phyloP scores from a whole-genome alignment of 179 eudicot genomes.

The Drosera spatulata region DNA sequence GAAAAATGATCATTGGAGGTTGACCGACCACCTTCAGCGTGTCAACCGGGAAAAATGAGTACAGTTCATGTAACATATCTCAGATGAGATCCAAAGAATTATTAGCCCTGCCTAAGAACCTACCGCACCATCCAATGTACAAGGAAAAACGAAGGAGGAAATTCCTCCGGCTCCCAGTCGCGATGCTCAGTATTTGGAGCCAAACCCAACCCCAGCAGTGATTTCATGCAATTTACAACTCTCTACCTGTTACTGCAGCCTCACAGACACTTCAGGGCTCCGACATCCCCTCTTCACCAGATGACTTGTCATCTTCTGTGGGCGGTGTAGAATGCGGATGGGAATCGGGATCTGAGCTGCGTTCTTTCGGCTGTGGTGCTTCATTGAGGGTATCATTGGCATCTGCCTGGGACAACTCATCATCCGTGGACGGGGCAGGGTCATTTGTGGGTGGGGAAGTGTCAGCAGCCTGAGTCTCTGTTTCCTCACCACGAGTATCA shows the following conservation, averaged over 20 bases:
- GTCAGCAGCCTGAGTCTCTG: constrained; percentile 13
- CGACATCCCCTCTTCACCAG: not conserved
- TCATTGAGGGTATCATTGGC: not conserved
- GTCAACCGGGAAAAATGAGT: not conserved
- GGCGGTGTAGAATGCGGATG: not conserved
- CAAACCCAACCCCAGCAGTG: not conserved
- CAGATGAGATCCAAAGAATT: constrained; percentile 15
- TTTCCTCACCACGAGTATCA: constrained; percentile 23
- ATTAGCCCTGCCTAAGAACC: constrained; percentile 14
- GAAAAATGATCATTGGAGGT: no score
- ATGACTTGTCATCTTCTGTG: constrained; percentile 1
- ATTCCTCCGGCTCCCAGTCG: constrained; percentile 2
- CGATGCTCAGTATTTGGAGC: not conserved
- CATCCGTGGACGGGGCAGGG: constrained; percentile 18
- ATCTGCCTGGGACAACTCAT: constrained; percentile 1
- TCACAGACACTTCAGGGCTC: not conserved
- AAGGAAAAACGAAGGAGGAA: constrained; percentile 2
- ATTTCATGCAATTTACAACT: not conserved
- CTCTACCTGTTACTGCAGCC: not conserved
- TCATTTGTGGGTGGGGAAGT: constrained; percentile 10
- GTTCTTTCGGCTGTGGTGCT: not conserved
- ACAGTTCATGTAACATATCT: not conserved
- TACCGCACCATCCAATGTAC: constrained; percentile 14
- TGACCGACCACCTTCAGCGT: no score
- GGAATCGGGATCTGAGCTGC: not conserved